A percentile compares a stretch with the other conserved stretches of the same genome.
Conservation (phyloP, 148 eudicot species). For the Dysphania ambrosioides region DNA sequence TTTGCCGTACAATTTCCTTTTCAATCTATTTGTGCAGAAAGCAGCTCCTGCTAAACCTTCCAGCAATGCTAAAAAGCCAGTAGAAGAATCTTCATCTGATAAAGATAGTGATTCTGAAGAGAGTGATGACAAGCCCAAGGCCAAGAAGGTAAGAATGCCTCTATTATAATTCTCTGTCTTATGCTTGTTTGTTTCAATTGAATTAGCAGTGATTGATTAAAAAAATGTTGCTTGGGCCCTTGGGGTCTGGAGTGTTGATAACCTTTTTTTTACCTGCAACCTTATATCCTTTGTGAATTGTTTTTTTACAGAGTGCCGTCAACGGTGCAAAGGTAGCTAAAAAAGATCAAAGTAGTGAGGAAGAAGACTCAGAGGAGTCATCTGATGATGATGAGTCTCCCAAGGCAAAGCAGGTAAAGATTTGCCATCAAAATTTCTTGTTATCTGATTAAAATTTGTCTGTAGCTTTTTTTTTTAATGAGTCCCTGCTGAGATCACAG, state of each 20-base stretch:
- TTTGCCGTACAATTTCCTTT: background rate
- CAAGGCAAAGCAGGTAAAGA: slow-evolving; percentile 7
- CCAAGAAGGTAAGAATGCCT: slow-evolving; percentile 10
- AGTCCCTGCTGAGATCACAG: slow-evolving; percentile 8
- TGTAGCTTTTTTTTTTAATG: no score
- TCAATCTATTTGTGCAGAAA: background rate
- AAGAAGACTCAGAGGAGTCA: slow-evolving; percentile 14
- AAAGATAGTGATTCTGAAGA: no score
- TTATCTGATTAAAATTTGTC: background rate
- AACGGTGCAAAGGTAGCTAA: slow-evolving; percentile 14
- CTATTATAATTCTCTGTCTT: no score
- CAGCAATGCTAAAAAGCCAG: slow-evolving; percentile 14
- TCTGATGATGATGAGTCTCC: slow-evolving; percentile 26
- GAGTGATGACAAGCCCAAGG: slow-evolving; percentile 39
- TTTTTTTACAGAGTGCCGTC: no score
- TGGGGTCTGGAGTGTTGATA: no score
- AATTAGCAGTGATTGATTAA: no score
- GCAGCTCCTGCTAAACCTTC: background rate
- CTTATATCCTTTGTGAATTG: no score
- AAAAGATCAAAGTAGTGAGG: slow-evolving; percentile 6
- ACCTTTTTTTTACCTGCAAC: no score
- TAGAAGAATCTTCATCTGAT: slow-evolving; percentile 12
- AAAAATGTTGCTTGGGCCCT: no score
- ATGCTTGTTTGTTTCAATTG: no score
- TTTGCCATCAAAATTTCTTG: background rate